phyloP scores from a whole-genome alignment of 345 rosid genomes.

The Schrenkiella parvula region DNA sequence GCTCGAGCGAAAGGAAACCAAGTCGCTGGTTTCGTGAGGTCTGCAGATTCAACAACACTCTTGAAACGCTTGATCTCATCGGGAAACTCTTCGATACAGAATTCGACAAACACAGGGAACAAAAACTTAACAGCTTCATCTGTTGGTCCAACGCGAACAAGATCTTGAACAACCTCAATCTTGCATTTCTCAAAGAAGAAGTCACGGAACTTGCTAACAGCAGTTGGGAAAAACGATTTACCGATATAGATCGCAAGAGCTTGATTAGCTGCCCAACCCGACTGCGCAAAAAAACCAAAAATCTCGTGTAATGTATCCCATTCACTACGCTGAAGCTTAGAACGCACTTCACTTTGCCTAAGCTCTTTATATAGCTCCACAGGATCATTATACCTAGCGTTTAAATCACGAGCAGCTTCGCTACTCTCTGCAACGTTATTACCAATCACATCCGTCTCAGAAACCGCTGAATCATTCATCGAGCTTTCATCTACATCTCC shows the following conservation, averaged over 20 bases:
- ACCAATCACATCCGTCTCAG: conserved; percentile 16
- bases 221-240: conserved; percentile 77
- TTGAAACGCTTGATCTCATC: conserved; percentile 66
- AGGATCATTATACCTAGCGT: conserved; percentile 41
- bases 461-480: background rate
- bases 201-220: conserved; percentile 44
- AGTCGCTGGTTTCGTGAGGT: conserved; percentile 77
- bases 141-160: conserved; percentile 62
- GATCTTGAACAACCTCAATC: conserved; percentile 39
- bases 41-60: conserved; percentile 66
- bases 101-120: conserved; percentile 84
- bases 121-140: conserved; percentile 67
- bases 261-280: conserved; percentile 87
- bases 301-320: conserved; percentile 46
- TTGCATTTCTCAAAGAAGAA: conserved; percentile 55
- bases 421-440: conserved; percentile 20
- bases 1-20: conserved; percentile 96
- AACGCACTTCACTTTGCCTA: conserved; percentile 33
- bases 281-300: conserved; percentile 46
- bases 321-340: conserved; percentile 37
- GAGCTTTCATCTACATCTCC: conserved; percentile 11
- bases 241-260: conserved; percentile 86
- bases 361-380: conserved; percentile 57
- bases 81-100: conserved; percentile 70
- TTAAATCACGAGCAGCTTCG: conserved; percentile 14